A percentile compares a stretch with the other conserved stretches of the same genome.
Conservation (phyloP, 257 asterid species). For the Solanum pennellii region DNA sequence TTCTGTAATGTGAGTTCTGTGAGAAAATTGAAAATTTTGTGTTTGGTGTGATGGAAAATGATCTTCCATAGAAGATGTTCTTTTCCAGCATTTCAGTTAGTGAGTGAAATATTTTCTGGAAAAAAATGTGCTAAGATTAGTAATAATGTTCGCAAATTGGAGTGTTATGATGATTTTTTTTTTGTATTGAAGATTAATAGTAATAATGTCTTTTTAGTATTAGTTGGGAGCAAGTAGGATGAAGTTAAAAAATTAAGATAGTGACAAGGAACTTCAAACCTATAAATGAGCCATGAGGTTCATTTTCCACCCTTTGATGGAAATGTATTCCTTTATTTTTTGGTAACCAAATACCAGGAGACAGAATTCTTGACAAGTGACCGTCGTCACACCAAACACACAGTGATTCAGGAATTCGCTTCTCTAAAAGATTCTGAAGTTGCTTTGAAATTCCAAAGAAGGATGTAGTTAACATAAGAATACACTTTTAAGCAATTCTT, state of each 20-base stretch:
- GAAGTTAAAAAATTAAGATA: neutral
- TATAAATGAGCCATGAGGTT: neutral
- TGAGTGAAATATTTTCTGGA: neutral
- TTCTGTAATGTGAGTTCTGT: neutral
- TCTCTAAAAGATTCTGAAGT: neutral
- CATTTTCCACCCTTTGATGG: neutral
- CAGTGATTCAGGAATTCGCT: neutral
- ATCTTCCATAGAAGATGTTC: neutral
- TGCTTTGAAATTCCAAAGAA: neutral
- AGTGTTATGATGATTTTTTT: neutral
- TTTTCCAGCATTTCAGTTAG: neutral
- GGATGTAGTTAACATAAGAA: neutral
- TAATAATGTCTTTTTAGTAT: neutral
- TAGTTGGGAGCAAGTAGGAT: neutral
- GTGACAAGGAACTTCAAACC: neutral
- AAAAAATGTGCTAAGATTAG: neutral
- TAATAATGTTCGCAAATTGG: neutral
- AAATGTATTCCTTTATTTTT: neutral
- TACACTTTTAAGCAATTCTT: neutral
- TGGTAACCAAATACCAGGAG: neutral
- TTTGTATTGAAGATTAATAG: neutral
- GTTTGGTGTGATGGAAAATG: neutral
- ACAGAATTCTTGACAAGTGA: neutral
- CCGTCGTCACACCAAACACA: neutral
- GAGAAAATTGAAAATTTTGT: neutral